Evolutionary conservation across 2,329 filamentous ascomycete genomes (phyloP).

Genomic region (Fusarium caatingaense): DNA sequence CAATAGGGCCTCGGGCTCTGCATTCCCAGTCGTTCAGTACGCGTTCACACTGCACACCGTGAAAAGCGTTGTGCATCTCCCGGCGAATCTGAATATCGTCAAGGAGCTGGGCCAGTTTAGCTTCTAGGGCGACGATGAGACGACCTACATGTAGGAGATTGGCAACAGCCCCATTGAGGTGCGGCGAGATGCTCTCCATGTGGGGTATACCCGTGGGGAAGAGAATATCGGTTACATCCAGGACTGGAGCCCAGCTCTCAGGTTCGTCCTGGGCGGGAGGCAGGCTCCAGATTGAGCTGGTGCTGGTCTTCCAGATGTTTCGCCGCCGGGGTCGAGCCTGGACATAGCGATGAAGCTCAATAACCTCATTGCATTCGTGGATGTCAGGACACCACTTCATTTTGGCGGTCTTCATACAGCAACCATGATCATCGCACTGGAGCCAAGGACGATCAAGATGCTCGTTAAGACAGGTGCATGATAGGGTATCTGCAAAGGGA

Average conservation of each 20-base stretch:
- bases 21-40: constrained; percentile 37
- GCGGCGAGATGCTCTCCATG: neutral
- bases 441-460: constrained; percentile 7
- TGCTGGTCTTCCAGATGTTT: constrained; percentile 7
- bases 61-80: constrained; percentile 4
- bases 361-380: constrained; percentile 13
- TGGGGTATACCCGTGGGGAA: constrained; percentile 7
- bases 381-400: constrained; percentile 31
- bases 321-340: constrained; percentile 11
- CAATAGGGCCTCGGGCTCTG: neutral
- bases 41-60: constrained; percentile 26
- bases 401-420: constrained; percentile 39
- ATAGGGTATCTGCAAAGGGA: constrained; percentile 35
- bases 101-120: neutral
- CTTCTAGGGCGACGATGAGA: constrained; percentile 10
- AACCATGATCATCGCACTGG: constrained; percentile 44
- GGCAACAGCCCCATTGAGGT: neutral
- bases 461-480: constrained; percentile 38
- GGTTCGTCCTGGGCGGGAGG: neutral
- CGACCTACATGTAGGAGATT: constrained; percentile 15
- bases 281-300: neutral
- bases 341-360: constrained; percentile 36
- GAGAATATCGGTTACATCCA: constrained; percentile 1
- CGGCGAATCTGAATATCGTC: neutral
- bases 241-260: neutral